Base-by-base conservation (phyloP, 768 basidiomycete genomes). In the Dictyophora rubrovolvata region DNA sequence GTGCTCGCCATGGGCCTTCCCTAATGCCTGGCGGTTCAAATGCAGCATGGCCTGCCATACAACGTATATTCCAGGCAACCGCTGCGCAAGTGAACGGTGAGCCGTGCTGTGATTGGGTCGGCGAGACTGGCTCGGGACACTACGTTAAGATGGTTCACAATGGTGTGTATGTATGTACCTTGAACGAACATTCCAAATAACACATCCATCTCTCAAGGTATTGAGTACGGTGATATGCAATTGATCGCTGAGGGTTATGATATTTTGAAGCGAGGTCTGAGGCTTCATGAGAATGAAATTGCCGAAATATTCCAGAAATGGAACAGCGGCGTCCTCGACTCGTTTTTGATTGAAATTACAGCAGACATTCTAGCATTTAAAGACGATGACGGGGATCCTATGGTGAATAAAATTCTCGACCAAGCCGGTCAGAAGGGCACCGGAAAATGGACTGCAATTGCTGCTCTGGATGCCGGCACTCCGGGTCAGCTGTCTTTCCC, bases 111-210 rank as follows among this genome's bases (percentile, higher is more conserved):
- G 96, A 99, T 77, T 99, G 96, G 96, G 95, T 99, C 66, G 96
- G 96, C 50, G 89, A 94, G 74, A 87, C 85, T 62, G 96, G 93
- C 61, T 79, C 90, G 52, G 94, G 93, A 33, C 95, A 98, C 79
- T 99, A 98, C 73, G 95, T 99, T 74, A 99, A 99, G 80, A 98
- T 99, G 95, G 95, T 99, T 62, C 95, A 99, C 78, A 92, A 93
- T 60, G 91, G 91, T 86, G 71, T 68, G 69, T 70, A 56, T 54
- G 61, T 52, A 64, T 56, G 60, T 34, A 42, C 58, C 8, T 46
- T 47, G 48, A 59, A 20, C 33, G 55, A 56, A 52, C 52, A 59
- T 54, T 35, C 47, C 35, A 11, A 34, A 2, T 12, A 14, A 23
- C 50, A 50, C 48, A 52, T 36, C 16, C 21, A 18, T 18, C 54